Evolutionary conservation across 2,329 filamentous ascomycete genomes (phyloP).

Genomic region (Myotisia sp.): DNA sequence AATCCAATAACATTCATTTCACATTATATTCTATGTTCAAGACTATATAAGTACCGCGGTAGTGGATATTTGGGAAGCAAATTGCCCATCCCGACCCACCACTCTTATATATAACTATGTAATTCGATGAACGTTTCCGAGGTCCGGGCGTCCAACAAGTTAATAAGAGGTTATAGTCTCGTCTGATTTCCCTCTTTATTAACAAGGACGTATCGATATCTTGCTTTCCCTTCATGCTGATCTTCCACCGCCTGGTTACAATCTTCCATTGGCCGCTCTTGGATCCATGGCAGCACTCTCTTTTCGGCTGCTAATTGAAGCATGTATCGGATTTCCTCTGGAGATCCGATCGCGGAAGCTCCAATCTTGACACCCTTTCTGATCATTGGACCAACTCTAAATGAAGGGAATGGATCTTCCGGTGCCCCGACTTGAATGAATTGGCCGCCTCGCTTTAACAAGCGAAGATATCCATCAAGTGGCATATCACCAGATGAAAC

Average conservation of each 20-base stretch:
- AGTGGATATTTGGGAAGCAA: too few species aligned
- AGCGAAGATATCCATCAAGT: constrained; percentile 44
- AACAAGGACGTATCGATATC: constrained; percentile 34
- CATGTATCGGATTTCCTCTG: constrained; percentile 32
- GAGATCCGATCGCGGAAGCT: constrained; percentile 34
- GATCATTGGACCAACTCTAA: constrained; percentile 47
- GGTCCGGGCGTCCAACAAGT: too few species aligned
- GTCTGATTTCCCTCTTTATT: constrained; percentile 22
- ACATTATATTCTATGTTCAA: too few species aligned
- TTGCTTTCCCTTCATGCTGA: constrained; percentile 33
- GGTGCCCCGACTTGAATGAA: constrained; percentile 56
- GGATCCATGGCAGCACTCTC: constrained; percentile 30
- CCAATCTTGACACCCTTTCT: constrained; percentile 40
- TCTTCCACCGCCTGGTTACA: constrained; percentile 31
- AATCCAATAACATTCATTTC: too few species aligned
- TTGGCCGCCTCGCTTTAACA: constrained; percentile 45
- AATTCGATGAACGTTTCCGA: too few species aligned
- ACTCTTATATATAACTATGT: too few species aligned
- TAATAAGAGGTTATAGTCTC: constrained; percentile 22
- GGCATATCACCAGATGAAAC: constrained; percentile 50
- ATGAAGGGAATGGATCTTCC: constrained; percentile 40
- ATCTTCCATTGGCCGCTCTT: constrained; percentile 29
- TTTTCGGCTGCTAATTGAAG: constrained; percentile 30
- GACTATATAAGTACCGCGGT: too few species aligned
- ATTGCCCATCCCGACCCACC: too few species aligned